Conservation (phyloP, 306 rosid species). For the Ormosia emarginata region DNA sequence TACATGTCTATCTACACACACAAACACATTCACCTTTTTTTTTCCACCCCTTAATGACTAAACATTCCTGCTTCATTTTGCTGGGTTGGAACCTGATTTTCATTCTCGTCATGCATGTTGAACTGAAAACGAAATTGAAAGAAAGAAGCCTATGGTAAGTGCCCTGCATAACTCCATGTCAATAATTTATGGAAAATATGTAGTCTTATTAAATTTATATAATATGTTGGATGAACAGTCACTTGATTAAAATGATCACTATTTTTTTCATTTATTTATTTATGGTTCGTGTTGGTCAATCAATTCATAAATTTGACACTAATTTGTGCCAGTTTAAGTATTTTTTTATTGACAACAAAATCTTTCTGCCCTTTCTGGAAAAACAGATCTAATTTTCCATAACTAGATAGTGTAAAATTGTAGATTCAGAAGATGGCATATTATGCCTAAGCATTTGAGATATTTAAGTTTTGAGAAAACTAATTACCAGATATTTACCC, state of each 20-base stretch:
- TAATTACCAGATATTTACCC: not conserved
- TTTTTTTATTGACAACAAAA: not conserved
- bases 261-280: not conserved
- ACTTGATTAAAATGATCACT: not conserved
- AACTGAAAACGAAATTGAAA: slow-evolving; percentile 47
- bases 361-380: not conserved
- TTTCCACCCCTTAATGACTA: not conserved
- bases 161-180: slow-evolving; percentile 16
- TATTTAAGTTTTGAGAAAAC: not conserved
- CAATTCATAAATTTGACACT: not conserved
- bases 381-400: not conserved
- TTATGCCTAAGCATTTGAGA: not conserved
- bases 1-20: not conserved
- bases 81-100: slow-evolving; percentile 43
- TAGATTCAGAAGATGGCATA: not conserved
- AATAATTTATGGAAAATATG: slow-evolving; percentile 5
- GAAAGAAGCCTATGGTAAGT: slow-evolving; percentile 95
- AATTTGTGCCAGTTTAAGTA: not conserved
- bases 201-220: not conserved
- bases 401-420: not conserved
- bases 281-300: not conserved
- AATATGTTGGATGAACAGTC: not conserved
- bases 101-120: slow-evolving; percentile 26
- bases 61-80: slow-evolving; percentile 31
- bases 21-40: not conserved